Evolutionary conservation across 441 rosid species (phyloP).

Genomic region (Corymbia citriodora): DNA sequence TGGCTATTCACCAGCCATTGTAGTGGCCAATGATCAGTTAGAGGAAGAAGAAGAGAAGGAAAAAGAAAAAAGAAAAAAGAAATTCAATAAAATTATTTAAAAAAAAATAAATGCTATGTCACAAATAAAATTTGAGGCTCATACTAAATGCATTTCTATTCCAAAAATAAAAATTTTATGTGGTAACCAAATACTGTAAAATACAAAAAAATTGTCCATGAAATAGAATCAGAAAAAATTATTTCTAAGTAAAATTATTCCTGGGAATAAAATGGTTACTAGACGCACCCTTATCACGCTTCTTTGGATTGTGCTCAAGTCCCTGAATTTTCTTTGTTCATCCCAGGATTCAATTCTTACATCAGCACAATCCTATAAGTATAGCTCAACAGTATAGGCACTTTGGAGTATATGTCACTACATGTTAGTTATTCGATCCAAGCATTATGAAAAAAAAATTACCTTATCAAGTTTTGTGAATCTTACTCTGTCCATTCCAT

Average conservation of each 20-base stretch:
- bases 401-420: neutral
- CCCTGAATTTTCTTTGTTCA: neutral
- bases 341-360: neutral
- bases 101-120: neutral
- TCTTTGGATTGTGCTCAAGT: neutral
- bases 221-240: neutral
- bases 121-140: neutral
- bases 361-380: neutral
- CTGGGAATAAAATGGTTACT: neutral
- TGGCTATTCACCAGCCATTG: accelerated
- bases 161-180: too few species aligned
- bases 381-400: neutral
- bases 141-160: too few species aligned
- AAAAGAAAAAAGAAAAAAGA: neutral
- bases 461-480: neutral
- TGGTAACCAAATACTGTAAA: neutral
- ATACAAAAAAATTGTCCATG: neutral
- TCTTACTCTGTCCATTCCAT: neutral
- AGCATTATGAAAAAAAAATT: neutral
- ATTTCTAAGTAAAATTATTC: too few species aligned
- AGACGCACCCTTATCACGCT: neutral
- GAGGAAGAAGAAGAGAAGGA: neutral
- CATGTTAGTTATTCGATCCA: neutral
- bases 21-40: accelerated
- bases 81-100: too few species aligned